A percentile compares a stretch with the other conserved stretches of the same genome.
These are phyloP conservation scores for Trichoderma koningii DNA, from an alignment of 2,329 filamentous ascomycete species.

Conservation along the genomic window DNA sequence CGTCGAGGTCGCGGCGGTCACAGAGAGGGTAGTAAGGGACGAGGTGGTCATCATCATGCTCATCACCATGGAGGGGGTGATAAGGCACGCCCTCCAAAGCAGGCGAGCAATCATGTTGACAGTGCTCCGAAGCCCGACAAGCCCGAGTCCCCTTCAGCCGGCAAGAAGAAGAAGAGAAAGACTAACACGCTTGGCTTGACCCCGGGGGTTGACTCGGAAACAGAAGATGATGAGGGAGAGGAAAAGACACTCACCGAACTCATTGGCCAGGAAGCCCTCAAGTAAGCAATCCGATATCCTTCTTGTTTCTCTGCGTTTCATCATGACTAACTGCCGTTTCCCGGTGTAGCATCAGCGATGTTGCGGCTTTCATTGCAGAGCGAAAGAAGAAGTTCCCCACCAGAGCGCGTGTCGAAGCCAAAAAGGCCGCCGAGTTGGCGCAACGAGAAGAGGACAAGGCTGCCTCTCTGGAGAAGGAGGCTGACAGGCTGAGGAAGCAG, in stretches of 20 bases:
- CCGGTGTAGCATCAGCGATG: constrained; percentile 61
- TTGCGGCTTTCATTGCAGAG: constrained; percentile 79
- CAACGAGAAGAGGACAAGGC: constrained; percentile 61
- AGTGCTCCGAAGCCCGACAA: constrained; percentile 30
- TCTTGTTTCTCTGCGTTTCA: not conserved
- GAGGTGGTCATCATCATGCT: constrained; percentile 42
- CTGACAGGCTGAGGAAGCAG: constrained; percentile 63
- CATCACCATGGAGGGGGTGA: constrained; percentile 50
- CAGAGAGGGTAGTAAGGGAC: constrained; percentile 47
- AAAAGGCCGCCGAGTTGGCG: constrained; percentile 53
- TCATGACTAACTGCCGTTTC: not conserved
- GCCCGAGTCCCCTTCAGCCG: constrained; percentile 49
- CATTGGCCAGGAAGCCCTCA: constrained; percentile 57
- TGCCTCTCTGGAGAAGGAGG: constrained; percentile 59
- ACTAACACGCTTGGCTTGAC: constrained; percentile 72
- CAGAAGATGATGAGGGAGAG: constrained; percentile 67
- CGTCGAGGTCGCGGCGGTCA: constrained; percentile 39
- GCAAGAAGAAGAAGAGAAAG: constrained; percentile 71
- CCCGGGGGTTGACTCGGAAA: constrained; percentile 63
- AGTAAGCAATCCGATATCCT: constrained; percentile 47
- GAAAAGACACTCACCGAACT: constrained; percentile 65
- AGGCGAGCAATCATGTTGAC: constrained; percentile 31
- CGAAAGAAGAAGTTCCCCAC: constrained; percentile 81
- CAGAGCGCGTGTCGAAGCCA: constrained; percentile 66
- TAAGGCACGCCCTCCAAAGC: constrained; percentile 38